Evolutionary conservation across 805 yeast genomes (phyloP).

Genomic region (Candida nitratophila): DNA sequence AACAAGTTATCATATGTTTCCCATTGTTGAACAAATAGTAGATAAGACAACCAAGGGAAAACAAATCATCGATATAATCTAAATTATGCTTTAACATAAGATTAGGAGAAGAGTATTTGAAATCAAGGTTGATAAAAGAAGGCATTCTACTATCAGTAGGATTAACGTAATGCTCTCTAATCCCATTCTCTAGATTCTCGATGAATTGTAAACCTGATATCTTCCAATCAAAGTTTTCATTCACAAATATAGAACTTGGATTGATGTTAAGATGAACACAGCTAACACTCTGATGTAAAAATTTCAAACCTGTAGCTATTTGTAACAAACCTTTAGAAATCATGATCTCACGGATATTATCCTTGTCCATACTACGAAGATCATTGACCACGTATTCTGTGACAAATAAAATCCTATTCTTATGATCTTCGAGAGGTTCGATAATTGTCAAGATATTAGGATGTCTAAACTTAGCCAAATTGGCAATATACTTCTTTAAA

Average conservation of each 20-base stretch:
- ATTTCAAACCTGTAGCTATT: constrained; percentile 68
- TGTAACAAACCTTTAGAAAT: constrained; percentile 77
- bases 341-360: constrained; percentile 60
- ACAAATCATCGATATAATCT: constrained; percentile 68
- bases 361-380: constrained; percentile 24
- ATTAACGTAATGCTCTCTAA: constrained; percentile 57
- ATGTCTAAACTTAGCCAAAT: constrained; percentile 77
- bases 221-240: constrained; percentile 91
- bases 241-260: constrained; percentile 72
- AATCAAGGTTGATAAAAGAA: constrained; percentile 55
- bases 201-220: constrained; percentile 64
- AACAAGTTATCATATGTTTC: constrained; percentile 36
- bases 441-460: constrained; percentile 79
- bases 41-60: constrained; percentile 75
- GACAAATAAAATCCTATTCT: constrained; percentile 70
- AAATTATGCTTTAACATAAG: constrained; percentile 58
- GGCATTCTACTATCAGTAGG: constrained; percentile 76
- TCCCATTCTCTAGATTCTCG: constrained; percentile 36
- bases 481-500: constrained; percentile 59
- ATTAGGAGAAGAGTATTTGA: constrained; percentile 82
- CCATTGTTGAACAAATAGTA: constrained; percentile 54
- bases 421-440: constrained; percentile 87
- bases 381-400: constrained; percentile 61
- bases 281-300: constrained; percentile 71
- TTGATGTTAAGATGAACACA: constrained; percentile 71